Conservation (phyloP, 1,284 basidiomycete species). For the Pseudomicrostroma phylloplanum region DNA sequence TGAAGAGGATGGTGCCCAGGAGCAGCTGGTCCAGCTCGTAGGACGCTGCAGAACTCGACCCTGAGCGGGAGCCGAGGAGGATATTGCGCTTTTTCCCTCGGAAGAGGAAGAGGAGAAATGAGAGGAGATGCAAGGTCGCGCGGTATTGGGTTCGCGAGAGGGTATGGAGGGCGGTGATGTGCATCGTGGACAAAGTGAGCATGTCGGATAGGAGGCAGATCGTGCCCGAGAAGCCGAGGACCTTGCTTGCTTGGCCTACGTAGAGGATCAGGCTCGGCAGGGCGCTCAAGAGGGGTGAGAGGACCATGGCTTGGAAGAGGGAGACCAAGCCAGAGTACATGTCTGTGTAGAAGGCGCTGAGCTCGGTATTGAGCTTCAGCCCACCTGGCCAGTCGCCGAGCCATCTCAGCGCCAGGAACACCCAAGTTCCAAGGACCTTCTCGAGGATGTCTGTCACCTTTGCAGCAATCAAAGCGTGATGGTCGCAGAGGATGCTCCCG, state of each 20-base stretch:
- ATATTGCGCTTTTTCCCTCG: constrained; percentile 61
- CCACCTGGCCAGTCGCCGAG: constrained; percentile 92
- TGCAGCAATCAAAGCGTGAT: constrained; percentile 6
- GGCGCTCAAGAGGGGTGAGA: not conserved
- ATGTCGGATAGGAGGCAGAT: constrained; percentile 66
- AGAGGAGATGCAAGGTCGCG: constrained; percentile 59
- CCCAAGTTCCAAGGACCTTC: not conserved
- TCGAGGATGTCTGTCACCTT: not conserved
- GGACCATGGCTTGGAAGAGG: constrained; percentile 56
- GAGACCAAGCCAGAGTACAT: constrained; percentile 62
- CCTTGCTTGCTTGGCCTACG: constrained; percentile 58
- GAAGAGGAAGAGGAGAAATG: constrained; percentile 86
- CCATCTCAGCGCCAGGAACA: constrained; percentile 62
- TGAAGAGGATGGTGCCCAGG: constrained; percentile 90
- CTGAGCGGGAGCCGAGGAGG: constrained; percentile 73
- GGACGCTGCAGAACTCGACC: constrained; percentile 81
- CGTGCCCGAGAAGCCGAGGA: constrained; percentile 65
- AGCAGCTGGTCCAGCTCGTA: constrained; percentile 91
- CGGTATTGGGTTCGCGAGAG: constrained; percentile 64
- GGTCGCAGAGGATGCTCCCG: constrained; percentile 51
- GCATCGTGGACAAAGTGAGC: constrained; percentile 63
- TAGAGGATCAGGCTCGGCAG: constrained; percentile 55
- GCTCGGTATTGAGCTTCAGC: constrained; percentile 87
- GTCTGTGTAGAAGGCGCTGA: constrained; percentile 73
- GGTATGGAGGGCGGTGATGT: constrained; percentile 68